A percentile compares a stretch with the other conserved stretches of the same genome.
Evolutionary conservation across 345 rosid species (phyloP).

Genomic region (Aquilaria yunnanensis): DNA sequence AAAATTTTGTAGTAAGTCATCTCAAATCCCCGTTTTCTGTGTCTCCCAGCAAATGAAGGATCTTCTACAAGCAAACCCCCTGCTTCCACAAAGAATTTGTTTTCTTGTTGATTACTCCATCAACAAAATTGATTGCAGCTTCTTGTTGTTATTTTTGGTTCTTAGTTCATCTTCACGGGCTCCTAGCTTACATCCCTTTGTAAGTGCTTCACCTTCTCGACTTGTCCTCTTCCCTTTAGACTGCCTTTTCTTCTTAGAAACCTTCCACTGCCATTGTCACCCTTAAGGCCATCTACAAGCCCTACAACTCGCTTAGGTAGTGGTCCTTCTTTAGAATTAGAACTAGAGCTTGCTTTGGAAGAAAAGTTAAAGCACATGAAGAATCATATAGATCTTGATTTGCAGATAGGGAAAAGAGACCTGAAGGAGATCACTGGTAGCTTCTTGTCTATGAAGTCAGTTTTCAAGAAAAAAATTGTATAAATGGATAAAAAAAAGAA

Average conservation of each 20-base stretch:
- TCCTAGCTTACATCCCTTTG: constrained; percentile 96
- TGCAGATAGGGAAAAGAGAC: constrained; percentile 68
- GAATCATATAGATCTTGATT: constrained; percentile 88
- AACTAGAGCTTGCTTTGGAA: constrained; percentile 23
- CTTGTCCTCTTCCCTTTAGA: constrained; percentile 19
- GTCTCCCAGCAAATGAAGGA: no score
- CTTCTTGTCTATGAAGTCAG: constrained; percentile 98
- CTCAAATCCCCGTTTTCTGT: no score
- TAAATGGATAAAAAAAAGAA: constrained; percentile 96
- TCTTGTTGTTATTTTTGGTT: no score
- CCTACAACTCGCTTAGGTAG: constrained; percentile 37
- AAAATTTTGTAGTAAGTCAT: no score
- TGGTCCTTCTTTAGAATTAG: constrained; percentile 22
- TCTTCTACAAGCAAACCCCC: no score
- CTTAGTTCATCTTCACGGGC: constrained; percentile 42
- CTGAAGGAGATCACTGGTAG: constrained; percentile 71
- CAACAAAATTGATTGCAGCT: no score
- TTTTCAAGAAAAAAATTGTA: constrained; percentile 89
- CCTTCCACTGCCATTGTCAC: constrained; percentile 36
- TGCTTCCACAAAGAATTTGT: no score
- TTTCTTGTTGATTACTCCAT: no score
- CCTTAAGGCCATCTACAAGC: constrained; percentile 51
- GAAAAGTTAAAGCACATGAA: constrained; percentile 78
- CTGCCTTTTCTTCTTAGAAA: constrained; percentile 44
- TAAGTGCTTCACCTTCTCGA: constrained; percentile 83